Base-by-base conservation (phyloP, 1,284 basidiomycete species). In the Puccinia horiana region DNA sequence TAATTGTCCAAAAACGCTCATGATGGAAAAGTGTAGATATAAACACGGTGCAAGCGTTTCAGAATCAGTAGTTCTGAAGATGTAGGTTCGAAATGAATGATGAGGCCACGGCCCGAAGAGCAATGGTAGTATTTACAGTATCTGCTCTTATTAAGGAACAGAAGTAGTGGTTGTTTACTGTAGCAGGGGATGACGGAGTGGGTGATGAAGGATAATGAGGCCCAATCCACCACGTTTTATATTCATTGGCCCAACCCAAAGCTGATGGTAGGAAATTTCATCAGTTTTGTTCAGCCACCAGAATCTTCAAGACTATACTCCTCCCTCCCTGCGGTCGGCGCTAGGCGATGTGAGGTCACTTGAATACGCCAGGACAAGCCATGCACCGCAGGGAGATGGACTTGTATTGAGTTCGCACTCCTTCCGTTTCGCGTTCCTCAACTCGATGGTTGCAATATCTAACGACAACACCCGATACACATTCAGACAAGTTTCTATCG, bases 391-490 rank as follows among this genome's bases (percentile, higher is more conserved):
- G 52, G 52, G 23, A 54, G 52, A 54, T 54, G 52, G 23, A 9
- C 14, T 54, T 14, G 11, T 54, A 20, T 54, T 20, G 23, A 54
- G 52, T 5, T 20, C 23, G 11, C 52, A 54, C 52, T 54, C 23
- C 52, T 54, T 54, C 52, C 52, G 52, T 54, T 54, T 54, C 52
- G n/a, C n/a, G n/a, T n/a, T n/a, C n/a, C n/a, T n/a, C n/a, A n/a
- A n/a, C n/a, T n/a, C n/a, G n/a, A n/a, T n/a, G n/a, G n/a, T n/a
- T n/a, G n/a, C n/a, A n/a, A n/a, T n/a, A n/a, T n/a, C n/a, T n/a
- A n/a, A n/a, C n/a, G n/a, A n/a, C n/a, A n/a, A n/a, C n/a, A n/a
- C n/a, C n/a, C n/a, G n/a, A n/a, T n/a, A n/a, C n/a, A n/a, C n/a
- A n/a, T n/a, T n/a, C n/a, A n/a, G n/a, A n/a, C n/a, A n/a, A n/a